Evolutionary conservation across 2,329 filamentous ascomycete genomes (phyloP), one percentile per base, ranked within the genome.

Genomic region (Trichoderma sp.): DNA sequence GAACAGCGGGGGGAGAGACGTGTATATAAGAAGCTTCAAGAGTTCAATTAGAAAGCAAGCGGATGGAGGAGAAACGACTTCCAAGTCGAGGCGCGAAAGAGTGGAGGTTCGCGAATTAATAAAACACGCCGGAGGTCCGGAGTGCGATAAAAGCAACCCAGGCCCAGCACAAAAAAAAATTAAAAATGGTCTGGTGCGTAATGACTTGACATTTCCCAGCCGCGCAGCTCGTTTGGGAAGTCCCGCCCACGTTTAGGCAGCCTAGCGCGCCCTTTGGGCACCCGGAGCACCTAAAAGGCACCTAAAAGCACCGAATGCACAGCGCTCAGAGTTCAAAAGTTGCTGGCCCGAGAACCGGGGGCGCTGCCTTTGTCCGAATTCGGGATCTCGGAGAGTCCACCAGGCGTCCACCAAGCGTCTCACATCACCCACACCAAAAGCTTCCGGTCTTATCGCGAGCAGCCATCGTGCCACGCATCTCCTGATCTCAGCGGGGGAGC

Each of bases 71-170:
- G 24, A 24, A 43, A 47, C 6, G 51, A 67, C 57, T 34, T 58
- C 32, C 32, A 67, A 24, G 26, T 39, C 24, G 36, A 21, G 21
- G 21, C 67, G 67, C 57, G 57, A 58, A 58, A 57, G 51, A 62
- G 67, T 70, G 67, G 67, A 70, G 67, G 67, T 62, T 62, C 39
- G 47, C 21, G 67, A 62, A 70, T 61, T 70, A 62, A 70, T 70
- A 70, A 61, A 69, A 69, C 56, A 60, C 34, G 67, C 67, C 67
- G 67, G 67, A 70, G 57, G 39, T 34, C 58, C 67, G 67, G 39
- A 70, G 28, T 21, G 67, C 36, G 57, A 69, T 30, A 43, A 43
- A 43, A 36, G 34, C 34, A 36, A 36, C 34, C 34, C 14, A 15
- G 14, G 34, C 34, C 34, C 34, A 15, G n/a, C 15, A 15, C 12